Percentiles rank a stretch among this genome's conserved stretches.
Conservation (phyloP, 805 yeast species). For the Wickerhamiella musiphila region DNA sequence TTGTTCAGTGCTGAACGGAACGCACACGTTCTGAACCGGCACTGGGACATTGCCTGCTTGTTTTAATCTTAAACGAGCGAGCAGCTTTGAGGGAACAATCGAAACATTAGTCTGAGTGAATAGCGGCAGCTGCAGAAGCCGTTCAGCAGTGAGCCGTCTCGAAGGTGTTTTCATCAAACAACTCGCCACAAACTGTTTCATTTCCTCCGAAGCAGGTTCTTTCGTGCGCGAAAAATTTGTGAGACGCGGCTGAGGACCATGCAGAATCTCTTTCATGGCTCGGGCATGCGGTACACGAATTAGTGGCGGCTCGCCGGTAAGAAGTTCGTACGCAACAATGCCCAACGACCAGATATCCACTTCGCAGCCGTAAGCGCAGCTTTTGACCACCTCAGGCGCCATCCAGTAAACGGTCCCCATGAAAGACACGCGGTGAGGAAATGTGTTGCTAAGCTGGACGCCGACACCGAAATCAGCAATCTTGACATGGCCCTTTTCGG, state of each 20-base stretch:
- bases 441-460: conserved; percentile 41
- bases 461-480: conserved; percentile 96
- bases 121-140: background rate
- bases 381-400: conserved; percentile 89
- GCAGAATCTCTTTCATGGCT: conserved; percentile 54
- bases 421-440: conserved; percentile 76
- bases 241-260: conserved; percentile 41
- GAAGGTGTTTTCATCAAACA: background rate
- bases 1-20: too few species aligned
- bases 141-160: background rate
- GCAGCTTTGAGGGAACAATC: too few species aligned
- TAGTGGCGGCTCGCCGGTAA: conserved; percentile 84
- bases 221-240: background rate
- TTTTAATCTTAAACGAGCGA: too few species aligned
- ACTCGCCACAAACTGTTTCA: background rate
- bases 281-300: conserved; percentile 63
- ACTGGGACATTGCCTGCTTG: too few species aligned
- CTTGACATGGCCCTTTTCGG: conserved; percentile 59
- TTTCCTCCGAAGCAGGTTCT: background rate
- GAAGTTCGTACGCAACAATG: conserved; percentile 63
- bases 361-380: conserved; percentile 52
- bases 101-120: too few species aligned
- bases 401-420: conserved; percentile 90
- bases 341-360: conserved; percentile 95
- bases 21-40: too few species aligned